phyloP scores from a whole-genome alignment of 1,284 basidiomycete species.

The Amylostereum areolatum region DNA sequence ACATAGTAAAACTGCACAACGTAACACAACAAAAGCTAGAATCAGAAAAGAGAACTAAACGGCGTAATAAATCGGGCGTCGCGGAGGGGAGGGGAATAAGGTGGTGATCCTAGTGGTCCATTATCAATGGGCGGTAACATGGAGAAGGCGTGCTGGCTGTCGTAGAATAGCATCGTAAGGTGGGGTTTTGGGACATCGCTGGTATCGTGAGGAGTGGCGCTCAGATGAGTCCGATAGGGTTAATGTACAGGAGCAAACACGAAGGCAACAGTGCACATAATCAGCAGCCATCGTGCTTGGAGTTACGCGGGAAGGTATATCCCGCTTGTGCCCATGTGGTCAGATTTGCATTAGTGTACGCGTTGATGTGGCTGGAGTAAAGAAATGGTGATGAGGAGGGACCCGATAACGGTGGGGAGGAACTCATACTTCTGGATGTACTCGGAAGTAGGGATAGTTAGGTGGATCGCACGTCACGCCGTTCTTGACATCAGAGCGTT shows the following conservation, averaged over 20 bases:
- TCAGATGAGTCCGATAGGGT: slow-evolving; percentile 2
- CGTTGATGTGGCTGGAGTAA: slow-evolving; percentile 49
- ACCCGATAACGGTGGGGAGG: neutral
- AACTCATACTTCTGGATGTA: slow-evolving; percentile 34
- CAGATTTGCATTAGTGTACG: slow-evolving; percentile 66
- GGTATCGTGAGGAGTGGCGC: no score
- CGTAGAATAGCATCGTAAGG: no score
- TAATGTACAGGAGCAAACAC: neutral
- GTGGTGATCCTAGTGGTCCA: no score
- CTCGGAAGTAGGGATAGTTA: slow-evolving; percentile 46
- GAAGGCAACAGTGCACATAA: neutral
- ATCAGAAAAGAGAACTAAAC: no score
- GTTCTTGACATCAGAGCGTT: slow-evolving; percentile 51
- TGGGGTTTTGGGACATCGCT: no score
- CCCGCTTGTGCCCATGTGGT: slow-evolving; percentile 71
- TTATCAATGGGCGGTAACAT: no score
- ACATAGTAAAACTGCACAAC: no score
- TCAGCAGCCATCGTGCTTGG: slow-evolving; percentile 17
- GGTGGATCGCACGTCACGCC: slow-evolving; percentile 61
- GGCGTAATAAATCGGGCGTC: no score
- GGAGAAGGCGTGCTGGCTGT: no score
- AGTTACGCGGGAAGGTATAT: slow-evolving; percentile 66
- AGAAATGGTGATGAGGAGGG: neutral
- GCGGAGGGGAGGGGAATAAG: no score
- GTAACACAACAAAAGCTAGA: no score